Evolutionary conservation across 495 filamentous ascomycete genomes (phyloP), one percentile per base, ranked within the genome.

Genomic region (Jackrogersella minutella): DNA sequence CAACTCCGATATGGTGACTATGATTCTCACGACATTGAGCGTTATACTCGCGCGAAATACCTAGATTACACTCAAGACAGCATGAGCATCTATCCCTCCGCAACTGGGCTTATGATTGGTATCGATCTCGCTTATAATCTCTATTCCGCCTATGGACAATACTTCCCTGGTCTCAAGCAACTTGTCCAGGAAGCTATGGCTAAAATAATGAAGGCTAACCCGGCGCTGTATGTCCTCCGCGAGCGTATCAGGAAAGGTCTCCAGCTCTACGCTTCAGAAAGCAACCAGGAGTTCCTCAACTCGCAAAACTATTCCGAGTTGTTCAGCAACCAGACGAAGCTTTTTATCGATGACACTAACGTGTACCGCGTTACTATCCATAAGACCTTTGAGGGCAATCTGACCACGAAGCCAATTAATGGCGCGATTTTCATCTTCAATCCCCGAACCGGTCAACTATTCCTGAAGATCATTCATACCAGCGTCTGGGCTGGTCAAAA

Each of bases 401-500:
- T 99, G 83, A 99, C 96, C 1, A 99, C 96, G 0, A 99, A 99
- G 79, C 96, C 96, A 17, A 99, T 99, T 81, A 99, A 99, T 78
- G 96, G 96, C 73, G 96, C 96, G 31, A 99, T 99, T 73, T 98
- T 99, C 82, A 98, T 99, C 78, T 97, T 99, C 87, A 99, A 98
- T 73, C 96, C 96, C 14, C 88, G 96, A 44, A 98, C 96, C 64
- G 96, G 96, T 30, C 96, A 99, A 72, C 80, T 99, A 16, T 99
- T 99, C 86, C 78, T 99, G 70, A 99, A 99, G 86, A 97, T 99
- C 73, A 99, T 99, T 68, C 96, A 99, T 80, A 99, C 96, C 2
- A 97, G 93, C 71, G 96, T 99, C 36, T 99, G 96, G 96, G 96
- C 96, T 31, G 96, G 96, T 37, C 96, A 99, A 78, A 99, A 99